Evolutionary conservation across 257 asterid genomes (phyloP).

Genomic region (Gynochthodes officinalis): DNA sequence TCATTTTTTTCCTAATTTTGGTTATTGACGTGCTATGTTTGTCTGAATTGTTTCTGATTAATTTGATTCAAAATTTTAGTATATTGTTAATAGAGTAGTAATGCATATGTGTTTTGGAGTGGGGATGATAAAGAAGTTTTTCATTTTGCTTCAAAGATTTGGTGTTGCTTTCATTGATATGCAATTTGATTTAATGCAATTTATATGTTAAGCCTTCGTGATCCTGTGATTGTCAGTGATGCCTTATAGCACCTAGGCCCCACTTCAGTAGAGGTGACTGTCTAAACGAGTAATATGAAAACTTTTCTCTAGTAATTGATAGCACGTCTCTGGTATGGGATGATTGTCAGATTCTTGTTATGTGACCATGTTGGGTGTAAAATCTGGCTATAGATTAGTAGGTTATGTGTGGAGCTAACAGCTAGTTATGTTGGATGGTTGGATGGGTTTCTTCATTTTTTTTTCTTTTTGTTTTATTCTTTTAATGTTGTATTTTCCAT

Average conservation of each 20-base stretch:
- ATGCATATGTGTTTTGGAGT: too few species aligned
- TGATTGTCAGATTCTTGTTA: too few species aligned
- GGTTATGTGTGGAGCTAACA: neutral
- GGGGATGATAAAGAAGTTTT: too few species aligned
- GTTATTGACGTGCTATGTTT: neutral
- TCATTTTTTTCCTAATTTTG: neutral
- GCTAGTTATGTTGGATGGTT: neutral
- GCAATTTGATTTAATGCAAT: too few species aligned
- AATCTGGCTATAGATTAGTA: neutral
- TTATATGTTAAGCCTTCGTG: neutral
- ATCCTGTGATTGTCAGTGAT: neutral
- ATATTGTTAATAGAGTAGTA: too few species aligned
- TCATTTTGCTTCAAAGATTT: neutral
- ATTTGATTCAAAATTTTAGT: too few species aligned
- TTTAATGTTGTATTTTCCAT: neutral
- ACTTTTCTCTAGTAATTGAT: neutral
- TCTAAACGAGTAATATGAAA: neutral
- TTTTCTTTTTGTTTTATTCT: neutral
- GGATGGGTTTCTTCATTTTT: neutral
- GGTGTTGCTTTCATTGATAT: neutral
- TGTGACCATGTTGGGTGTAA: neutral
- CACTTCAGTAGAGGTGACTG: neutral
- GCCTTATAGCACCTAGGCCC: neutral
- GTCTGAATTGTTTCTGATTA: neutral
- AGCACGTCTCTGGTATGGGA: neutral